Evolutionary conservation across 345 rosid species (phyloP).

Genomic region (Noccaea caerulescens): DNA sequence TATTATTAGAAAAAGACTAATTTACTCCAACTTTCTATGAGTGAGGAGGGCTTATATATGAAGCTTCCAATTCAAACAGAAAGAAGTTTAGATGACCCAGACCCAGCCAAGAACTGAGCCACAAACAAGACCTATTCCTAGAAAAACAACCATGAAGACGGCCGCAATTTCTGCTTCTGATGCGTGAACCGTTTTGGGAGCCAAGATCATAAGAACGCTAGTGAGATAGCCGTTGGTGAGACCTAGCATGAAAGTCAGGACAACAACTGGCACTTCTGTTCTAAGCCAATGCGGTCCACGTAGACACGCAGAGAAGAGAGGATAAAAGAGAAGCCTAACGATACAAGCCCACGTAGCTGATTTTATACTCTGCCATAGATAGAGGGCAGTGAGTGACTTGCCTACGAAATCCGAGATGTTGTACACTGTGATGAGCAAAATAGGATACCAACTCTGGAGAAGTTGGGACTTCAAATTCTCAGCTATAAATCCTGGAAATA

Average conservation of each 20-base stretch:
- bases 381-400: slow-evolving; percentile 73
- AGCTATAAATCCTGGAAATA: slow-evolving; percentile 84
- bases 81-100: slow-evolving; percentile 58
- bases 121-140: slow-evolving; percentile 74
- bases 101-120: slow-evolving; percentile 90
- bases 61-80: not conserved
- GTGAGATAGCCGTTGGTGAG: slow-evolving; percentile 84
- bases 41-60: too few species aligned
- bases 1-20: too few species aligned
- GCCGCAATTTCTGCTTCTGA: slow-evolving; percentile 85
- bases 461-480: slow-evolving; percentile 61
- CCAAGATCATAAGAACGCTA: slow-evolving; percentile 81
- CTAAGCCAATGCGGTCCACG: slow-evolving; percentile 84
- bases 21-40: too few species aligned
- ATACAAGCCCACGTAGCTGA: slow-evolving; percentile 71
- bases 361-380: slow-evolving; percentile 56
- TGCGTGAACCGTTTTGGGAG: slow-evolving; percentile 69
- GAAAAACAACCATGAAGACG: slow-evolving; percentile 68
- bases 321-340: slow-evolving; percentile 71
- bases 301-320: slow-evolving; percentile 70
- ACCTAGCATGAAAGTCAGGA: slow-evolving; percentile 76
- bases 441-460: slow-evolving; percentile 81
- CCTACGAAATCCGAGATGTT: slow-evolving; percentile 77
- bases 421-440: slow-evolving; percentile 74
- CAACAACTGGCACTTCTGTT: slow-evolving; percentile 67